Percentiles rank a stretch among this genome's conserved stretches.
Evolutionary conservation across 1,284 basidiomycete genomes (phyloP).

Genomic region (Malassezia cuniculi): DNA sequence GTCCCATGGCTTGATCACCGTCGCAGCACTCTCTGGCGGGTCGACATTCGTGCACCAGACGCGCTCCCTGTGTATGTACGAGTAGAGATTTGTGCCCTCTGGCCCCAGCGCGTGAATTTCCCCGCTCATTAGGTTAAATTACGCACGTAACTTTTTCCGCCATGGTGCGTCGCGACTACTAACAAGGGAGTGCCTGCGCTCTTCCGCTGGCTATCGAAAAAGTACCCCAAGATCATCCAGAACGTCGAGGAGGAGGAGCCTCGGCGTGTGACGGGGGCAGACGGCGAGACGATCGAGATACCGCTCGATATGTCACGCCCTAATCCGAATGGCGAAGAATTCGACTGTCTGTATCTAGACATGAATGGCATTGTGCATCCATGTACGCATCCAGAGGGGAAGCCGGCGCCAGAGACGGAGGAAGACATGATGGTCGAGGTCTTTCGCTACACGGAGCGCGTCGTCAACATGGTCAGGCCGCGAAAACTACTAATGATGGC

Average conservation of each 20-base stretch:
- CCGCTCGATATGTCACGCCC: constrained; percentile 68
- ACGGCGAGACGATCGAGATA: constrained; percentile 58
- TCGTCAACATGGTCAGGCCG: constrained; percentile 92
- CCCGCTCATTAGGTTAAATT: no score
- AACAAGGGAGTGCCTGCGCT: constrained; percentile 40
- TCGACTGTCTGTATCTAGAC: constrained; percentile 80
- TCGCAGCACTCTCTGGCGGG: constrained; percentile 31
- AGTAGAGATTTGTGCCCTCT: constrained; percentile 29
- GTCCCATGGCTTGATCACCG: constrained; percentile 41
- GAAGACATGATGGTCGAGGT: constrained; percentile 99
- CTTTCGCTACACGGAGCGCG: constrained; percentile 89
- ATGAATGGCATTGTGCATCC: constrained; percentile 63
- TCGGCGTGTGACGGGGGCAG: constrained; percentile 34
- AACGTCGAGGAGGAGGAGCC: constrained; percentile 42
- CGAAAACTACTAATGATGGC: constrained; percentile 95
- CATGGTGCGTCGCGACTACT: constrained; percentile 3
- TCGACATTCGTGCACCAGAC: constrained; percentile 38
- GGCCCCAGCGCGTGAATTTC: no score
- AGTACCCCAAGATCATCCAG: constrained; percentile 45
- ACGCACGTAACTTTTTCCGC: neutral
- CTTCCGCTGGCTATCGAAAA: constrained; percentile 46
- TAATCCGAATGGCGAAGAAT: constrained; percentile 93
- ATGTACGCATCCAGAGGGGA: constrained; percentile 95
- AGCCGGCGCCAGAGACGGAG: constrained; percentile 79
- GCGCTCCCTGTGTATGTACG: constrained; percentile 31